Conservation (phyloP, 225 moss, liverwort and hornwort species). For the Marchantia paleacea region DNA sequence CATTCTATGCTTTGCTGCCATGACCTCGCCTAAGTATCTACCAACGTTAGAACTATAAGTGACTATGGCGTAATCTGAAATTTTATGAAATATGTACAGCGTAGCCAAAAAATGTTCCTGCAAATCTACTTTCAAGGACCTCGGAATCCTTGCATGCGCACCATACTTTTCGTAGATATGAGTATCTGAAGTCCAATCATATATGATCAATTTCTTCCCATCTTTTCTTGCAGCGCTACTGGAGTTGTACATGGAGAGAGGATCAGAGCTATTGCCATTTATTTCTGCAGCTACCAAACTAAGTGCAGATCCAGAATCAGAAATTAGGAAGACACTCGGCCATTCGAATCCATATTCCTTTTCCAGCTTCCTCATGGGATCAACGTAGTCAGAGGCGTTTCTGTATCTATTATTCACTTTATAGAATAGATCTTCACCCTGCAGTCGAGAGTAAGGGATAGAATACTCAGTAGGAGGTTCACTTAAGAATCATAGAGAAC, state of each 20-base stretch:
- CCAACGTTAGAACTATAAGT: conserved; percentile 42
- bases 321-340: conserved; percentile 34
- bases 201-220: conserved; percentile 25
- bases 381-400: conserved; percentile 8
- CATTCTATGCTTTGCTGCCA: conserved; percentile 25
- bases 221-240: background rate
- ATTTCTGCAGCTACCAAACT: background rate
- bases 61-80: conserved; percentile 38
- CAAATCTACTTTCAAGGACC: conserved; percentile 11
- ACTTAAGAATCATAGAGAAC: too few species aligned
- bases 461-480: too few species aligned
- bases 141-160: conserved; percentile 18
- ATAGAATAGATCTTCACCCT: conserved; percentile 30
- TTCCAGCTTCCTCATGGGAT: conserved; percentile 26
- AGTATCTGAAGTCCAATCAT: conserved; percentile 36
- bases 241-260: background rate
- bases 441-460: background rate
- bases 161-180: conserved; percentile 23
- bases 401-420: conserved; percentile 8
- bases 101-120: conserved; percentile 35
- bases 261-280: background rate
- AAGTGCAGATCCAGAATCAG: conserved; percentile 18
- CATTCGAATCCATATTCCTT: conserved; percentile 25
- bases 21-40: conserved; percentile 32
- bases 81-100: conserved; percentile 28